Evolutionary conservation across 495 filamentous ascomycete species (phyloP), one percentile per base, ranked within the genome.

Genomic region (Geoglossum glabrum): DNA sequence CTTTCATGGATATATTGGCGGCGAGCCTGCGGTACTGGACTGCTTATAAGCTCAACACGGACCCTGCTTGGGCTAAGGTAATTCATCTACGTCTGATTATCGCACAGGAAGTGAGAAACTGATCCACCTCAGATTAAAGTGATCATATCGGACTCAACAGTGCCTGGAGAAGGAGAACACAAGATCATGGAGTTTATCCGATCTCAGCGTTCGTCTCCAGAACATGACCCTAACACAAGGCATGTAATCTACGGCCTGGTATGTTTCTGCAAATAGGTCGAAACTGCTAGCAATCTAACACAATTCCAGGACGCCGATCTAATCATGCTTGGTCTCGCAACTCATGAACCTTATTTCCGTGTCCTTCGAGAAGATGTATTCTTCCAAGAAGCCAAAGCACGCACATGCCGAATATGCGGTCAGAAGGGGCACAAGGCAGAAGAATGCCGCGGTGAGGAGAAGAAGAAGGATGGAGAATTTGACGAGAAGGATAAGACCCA

Each of bases 181-280:
- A 99, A 99, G 73, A 96, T 99, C 62, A 99, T 99, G 92, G 80
- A 95, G 47, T 99, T 97, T 65, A 78, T 99, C 61, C 82, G 92
- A 62, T 95, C 90, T 26, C 93, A 99, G 70, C 84, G 92, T 61
- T 76, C 82, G 36, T 87, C 85, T 30, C 86, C 90, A 0, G 82
- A 90, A 56, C 90, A 99, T 67, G 84, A 99, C 64, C 93, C 92
- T 31, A 97, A 99, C 67, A 96, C 93, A 15, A 83, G 83, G 50
- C 93, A 97, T 72, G 92, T 95, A 57, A 90, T 95, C 55, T 96
- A 95, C 65, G 89, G 88, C 51, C 75, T 95, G 64, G 72, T 76
- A 64, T 57, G 72, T 63, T 17, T n/a, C 54, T 45, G 36, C 4
- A n/a, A 34, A 8, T 50, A 10, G 5, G 33, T n/a, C 28, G 57